A percentile compares a stretch with the other conserved stretches of the same genome.
Conservation (phyloP, 805 yeast genomes). For the Torulaspora gathmanii region DNA sequence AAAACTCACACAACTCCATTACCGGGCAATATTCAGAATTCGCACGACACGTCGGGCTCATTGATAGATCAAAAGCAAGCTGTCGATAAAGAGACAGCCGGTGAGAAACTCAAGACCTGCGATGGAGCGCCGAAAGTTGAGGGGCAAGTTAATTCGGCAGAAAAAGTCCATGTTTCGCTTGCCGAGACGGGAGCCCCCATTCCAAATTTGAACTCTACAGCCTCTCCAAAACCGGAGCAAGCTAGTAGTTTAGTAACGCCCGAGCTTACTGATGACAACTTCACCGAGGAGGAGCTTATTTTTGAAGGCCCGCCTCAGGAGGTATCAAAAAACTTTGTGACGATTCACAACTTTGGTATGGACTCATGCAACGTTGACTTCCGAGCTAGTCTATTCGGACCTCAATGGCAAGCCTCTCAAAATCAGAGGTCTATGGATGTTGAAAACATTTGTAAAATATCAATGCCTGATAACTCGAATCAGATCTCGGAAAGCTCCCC, state of each 20-base stretch:
- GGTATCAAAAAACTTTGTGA: conserved; percentile 51
- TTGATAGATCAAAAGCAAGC: too few relatives aligned
- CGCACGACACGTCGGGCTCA: too few relatives aligned
- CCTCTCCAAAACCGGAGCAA: background rate
- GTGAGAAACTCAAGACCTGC: background rate
- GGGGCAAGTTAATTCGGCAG: background rate
- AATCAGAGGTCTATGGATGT: conserved; percentile 51
- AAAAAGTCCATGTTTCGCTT: background rate
- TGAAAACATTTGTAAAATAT: conserved; percentile 44
- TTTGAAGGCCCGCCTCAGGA: conserved; percentile 69
- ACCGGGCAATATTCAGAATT: too few relatives aligned
- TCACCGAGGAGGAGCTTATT: conserved; percentile 20
- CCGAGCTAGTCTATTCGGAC: conserved; percentile 50
- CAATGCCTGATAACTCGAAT: conserved; percentile 30
- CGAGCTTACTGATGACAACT: conserved; percentile 16
- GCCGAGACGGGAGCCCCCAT: background rate
- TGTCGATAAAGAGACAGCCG: background rate
- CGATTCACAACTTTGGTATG: conserved; percentile 42
- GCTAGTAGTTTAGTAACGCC: conserved; percentile 7
- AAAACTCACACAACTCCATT: too few relatives aligned
- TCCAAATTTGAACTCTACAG: background rate
- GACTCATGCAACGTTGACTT: conserved; percentile 12
- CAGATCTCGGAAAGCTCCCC: conserved; percentile 12
- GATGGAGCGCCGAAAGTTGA: background rate
- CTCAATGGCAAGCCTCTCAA: conserved; percentile 49